These are phyloP conservation scores for Clitoria ternatea DNA, from an alignment of 306 rosid genomes.

Conservation along the genomic window DNA sequence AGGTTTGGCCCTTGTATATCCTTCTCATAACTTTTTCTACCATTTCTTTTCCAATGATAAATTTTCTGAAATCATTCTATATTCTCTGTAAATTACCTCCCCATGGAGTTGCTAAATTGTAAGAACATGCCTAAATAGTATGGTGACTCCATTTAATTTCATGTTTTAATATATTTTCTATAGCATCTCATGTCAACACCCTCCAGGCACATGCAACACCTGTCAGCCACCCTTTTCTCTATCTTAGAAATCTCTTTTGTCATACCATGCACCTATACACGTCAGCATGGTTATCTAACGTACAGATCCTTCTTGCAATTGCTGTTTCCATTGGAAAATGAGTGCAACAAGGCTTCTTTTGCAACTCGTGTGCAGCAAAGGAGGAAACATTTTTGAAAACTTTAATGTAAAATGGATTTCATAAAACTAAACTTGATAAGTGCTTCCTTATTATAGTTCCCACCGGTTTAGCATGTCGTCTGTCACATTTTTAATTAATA, in stretches of 20 bases:
- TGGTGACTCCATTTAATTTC: background rate
- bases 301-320: background rate
- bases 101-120: background rate
- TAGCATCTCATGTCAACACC: background rate
- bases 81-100: no score
- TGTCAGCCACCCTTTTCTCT: background rate
- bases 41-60: background rate
- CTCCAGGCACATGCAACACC: background rate
- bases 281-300: background rate
- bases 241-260: background rate
- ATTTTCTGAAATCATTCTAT: no score
- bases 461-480: background rate
- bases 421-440: background rate
- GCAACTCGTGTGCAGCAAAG: background rate
- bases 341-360: background rate
- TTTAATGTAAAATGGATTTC: background rate
- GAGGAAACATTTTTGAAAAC: background rate
- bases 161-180: background rate
- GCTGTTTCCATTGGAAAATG: background rate
- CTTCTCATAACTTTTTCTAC: background rate
- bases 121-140: background rate
- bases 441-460: background rate
- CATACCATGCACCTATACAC: background rate
- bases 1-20: background rate
- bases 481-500: background rate